A percentile compares a stretch with the other conserved stretches of the same genome.
phyloP scores from a whole-genome alignment of 495 filamentous ascomycete genomes.

The Penicillium subrubescens region DNA sequence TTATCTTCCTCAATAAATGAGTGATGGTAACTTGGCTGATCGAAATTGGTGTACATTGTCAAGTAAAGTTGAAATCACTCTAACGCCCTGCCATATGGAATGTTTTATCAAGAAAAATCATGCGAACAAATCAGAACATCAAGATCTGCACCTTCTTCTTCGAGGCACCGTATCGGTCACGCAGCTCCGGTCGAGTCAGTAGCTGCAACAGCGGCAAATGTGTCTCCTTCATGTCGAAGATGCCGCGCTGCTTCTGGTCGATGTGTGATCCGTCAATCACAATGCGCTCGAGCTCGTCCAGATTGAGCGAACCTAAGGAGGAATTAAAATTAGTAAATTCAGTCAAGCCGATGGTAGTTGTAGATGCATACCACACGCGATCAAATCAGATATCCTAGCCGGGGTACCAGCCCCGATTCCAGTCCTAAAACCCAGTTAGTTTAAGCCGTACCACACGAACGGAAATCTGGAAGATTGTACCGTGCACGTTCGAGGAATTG shows the following conservation, averaged over 20 bases:
- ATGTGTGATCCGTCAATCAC: constrained; percentile 88
- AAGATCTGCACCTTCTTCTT: constrained; percentile 42
- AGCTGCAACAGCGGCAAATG: constrained; percentile 72
- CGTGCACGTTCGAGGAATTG: constrained; percentile 67
- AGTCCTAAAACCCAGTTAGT: constrained; percentile 50
- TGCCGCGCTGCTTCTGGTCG: constrained; percentile 87
- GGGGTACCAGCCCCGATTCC: constrained; percentile 91
- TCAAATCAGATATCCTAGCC: constrained; percentile 73
- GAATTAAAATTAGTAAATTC: constrained; percentile 6
- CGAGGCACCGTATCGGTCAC: constrained; percentile 60
- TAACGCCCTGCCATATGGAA: neutral
- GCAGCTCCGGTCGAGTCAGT: constrained; percentile 66
- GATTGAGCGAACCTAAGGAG: constrained; percentile 63
- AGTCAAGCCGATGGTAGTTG: too few relatives aligned
- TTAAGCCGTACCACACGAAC: neutral
- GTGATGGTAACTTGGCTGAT: neutral
- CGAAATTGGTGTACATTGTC: neutral
- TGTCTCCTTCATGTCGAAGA: constrained; percentile 92
- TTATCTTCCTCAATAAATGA: neutral
- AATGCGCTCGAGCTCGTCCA: constrained; percentile 71
- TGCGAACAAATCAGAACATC: constrained; percentile 36
- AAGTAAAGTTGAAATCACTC: neutral
- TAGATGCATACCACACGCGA: constrained; percentile 68
- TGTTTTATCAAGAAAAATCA: neutral
- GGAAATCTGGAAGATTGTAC: constrained; percentile 28